Base-by-base conservation (phyloP, 2,329 filamentous ascomycete species). In the Macrophomina pseudophaseolina region DNA sequence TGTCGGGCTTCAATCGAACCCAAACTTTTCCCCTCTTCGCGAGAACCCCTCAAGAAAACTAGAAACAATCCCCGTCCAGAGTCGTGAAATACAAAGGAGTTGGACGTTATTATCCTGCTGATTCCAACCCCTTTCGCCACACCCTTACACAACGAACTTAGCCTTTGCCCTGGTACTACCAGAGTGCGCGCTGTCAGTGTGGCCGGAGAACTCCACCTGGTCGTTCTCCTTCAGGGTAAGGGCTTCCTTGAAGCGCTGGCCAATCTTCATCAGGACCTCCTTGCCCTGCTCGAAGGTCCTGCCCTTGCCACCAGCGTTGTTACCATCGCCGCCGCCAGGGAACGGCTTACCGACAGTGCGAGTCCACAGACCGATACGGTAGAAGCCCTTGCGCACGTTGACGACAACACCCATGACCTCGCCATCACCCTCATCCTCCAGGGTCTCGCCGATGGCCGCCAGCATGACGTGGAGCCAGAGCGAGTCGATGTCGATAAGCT, bases 381-480 rank as follows among this genome's bases (percentile, higher is more conserved):
- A 99, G 84, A 99, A 98, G 62, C 91, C 94, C 85, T 97, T 97
- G 80, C 95, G 91, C 68, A 99, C 94, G 81, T 99, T 99, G 84
- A 98, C 94, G 32, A 99, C 95, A 40, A 99, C 96, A 71, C 95
- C 95, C 95, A 98, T 98, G 79, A 99, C 91, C 81, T 99, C 96
- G 73, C 94, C 94, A 76, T 98, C 95, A 40, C 90, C 90, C 77
- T 97, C 94, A 48, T 92, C 90, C 84, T 99, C 95, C 65, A 99
- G 91, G 32, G 94, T 98, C 86, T 99, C 96, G 76, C 95, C 95
- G 72, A 99, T 98, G 66, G 94, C 95, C 38, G 91, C 89, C 73
- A 99, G 90, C 90, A 99, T 97, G 70, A 97, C 92, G 80, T 98
- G 92, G 68, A 99, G 89, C 95, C 95, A 99, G 65, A 97, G 87